Evolutionary conservation across 1,284 basidiomycete genomes (phyloP).

Genomic region (Pseudozyma sp.): DNA sequence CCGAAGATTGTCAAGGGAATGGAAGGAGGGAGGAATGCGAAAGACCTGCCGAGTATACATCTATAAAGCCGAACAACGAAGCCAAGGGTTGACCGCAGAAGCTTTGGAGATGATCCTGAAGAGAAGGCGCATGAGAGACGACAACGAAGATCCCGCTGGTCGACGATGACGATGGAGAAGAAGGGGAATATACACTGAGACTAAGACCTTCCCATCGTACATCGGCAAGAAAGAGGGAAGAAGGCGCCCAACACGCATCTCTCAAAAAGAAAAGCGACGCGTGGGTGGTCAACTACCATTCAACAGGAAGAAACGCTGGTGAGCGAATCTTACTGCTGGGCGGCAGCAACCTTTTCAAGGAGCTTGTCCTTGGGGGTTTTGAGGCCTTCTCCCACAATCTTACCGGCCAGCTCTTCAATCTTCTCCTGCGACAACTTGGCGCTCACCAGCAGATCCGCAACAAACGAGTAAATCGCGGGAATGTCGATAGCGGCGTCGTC

Average conservation of each 20-base stretch:
- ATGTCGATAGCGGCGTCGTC: slow-evolving; percentile 90
- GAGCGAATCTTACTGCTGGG: slow-evolving; percentile 22
- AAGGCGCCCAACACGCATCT: slow-evolving; percentile 19
- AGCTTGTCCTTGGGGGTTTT: slow-evolving; percentile 66
- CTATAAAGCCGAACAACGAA: not conserved
- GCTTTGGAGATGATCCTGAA: not conserved
- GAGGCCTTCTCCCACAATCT: slow-evolving; percentile 66
- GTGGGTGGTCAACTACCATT: slow-evolving; percentile 25
- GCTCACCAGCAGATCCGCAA: slow-evolving; percentile 72
- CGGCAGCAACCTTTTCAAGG: slow-evolving; percentile 64
- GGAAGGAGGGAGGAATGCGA: not conserved
- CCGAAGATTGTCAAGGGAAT: slow-evolving; percentile 2
- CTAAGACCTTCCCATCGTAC: slow-evolving; percentile 1
- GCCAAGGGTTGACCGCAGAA: not conserved
- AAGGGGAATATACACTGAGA: slow-evolving; percentile 5
- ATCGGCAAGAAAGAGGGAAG: not conserved
- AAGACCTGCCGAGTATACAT: not conserved
- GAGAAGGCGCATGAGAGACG: not conserved
- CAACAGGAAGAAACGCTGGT: slow-evolving; percentile 1
- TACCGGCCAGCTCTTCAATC: slow-evolving; percentile 63
- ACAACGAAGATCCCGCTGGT: not conserved
- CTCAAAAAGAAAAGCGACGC: slow-evolving; percentile 22
- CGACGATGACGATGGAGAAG: not conserved
- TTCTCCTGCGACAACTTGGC: slow-evolving; percentile 54
- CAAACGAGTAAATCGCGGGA: slow-evolving; percentile 82